Percentiles rank a stretch among this genome's conserved stretches.
phyloP scores from a whole-genome alignment of 345 rosid species.

The Populus alba region DNA sequence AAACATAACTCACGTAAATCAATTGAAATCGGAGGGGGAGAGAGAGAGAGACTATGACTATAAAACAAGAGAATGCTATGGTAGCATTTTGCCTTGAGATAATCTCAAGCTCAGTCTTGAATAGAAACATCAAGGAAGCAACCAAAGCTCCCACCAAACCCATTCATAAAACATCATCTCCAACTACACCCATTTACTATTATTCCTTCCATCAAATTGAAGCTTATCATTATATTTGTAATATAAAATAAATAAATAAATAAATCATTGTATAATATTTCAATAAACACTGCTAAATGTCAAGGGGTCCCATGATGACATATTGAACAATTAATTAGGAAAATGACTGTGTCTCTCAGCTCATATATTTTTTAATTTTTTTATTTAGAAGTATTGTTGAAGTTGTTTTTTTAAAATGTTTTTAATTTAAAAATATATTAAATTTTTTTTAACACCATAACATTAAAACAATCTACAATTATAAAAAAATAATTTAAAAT shows the following conservation, averaged over 20 bases:
- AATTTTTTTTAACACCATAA: too few species aligned
- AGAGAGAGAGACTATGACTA: background rate
- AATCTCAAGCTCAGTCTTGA: background rate
- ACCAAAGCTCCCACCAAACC: background rate
- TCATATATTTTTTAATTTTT: background rate
- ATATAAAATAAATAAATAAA: too few species aligned
- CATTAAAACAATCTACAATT: too few species aligned
- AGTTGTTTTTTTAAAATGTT: too few species aligned
- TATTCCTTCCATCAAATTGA: too few species aligned
- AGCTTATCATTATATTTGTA: too few species aligned
- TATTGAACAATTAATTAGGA: background rate
- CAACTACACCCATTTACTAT: too few species aligned
- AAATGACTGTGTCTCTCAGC: background rate
- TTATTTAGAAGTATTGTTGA: too few species aligned
- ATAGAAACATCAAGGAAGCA: background rate
- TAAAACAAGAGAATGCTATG: background rate
- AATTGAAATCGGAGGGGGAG: too few species aligned
- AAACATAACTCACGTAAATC: too few species aligned
- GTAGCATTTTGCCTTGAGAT: background rate
- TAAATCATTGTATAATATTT: background rate
- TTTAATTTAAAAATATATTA: too few species aligned
- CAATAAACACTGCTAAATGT: background rate
- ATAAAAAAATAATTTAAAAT: too few species aligned
- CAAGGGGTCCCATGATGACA: background rate
- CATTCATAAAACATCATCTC: background rate